Conservation (phyloP, 768 basidiomycete genomes). For the Mycena venus region DNA sequence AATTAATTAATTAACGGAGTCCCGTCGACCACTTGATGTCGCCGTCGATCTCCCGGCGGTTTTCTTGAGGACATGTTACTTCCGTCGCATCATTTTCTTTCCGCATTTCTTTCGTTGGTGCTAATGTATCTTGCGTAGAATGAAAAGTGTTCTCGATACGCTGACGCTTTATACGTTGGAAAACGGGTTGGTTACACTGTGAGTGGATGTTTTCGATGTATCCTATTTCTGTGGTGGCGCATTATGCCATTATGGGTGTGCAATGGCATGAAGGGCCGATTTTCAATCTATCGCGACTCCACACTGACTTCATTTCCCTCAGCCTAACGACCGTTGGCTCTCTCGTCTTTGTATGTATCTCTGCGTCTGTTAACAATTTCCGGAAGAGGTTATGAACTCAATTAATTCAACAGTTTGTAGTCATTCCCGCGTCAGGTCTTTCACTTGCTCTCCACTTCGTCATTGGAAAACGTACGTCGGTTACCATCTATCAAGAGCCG, state of each 20-base stretch:
- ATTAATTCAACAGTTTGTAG: slow-evolving; percentile 50
- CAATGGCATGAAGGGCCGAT: no score
- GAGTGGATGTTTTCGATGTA: slow-evolving; percentile 3
- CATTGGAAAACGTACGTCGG: slow-evolving; percentile 57
- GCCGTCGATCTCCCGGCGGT: background rate
- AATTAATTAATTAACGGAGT: background rate
- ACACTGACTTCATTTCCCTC: background rate
- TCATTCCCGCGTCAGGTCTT: slow-evolving; percentile 55
- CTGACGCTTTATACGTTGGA: slow-evolving; percentile 59
- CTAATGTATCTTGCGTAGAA: slow-evolving; percentile 36
- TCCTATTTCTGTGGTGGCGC: background rate
- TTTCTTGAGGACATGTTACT: background rate
- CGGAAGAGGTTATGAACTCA: background rate
- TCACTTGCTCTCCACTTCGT: slow-evolving; percentile 64
- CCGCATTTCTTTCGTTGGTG: background rate
- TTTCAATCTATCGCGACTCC: background rate
- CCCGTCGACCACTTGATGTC: background rate
- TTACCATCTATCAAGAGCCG: background rate
- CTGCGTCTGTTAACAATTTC: background rate
- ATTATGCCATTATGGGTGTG: background rate
- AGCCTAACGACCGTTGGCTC: slow-evolving; percentile 58
- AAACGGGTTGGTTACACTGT: slow-evolving; percentile 58
- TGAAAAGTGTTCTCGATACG: slow-evolving; percentile 53
- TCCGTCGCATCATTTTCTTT: background rate
- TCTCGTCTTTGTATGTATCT: slow-evolving; percentile 54